Percentiles rank a stretch among this genome's conserved stretches.
Evolutionary conservation across 2,329 filamentous ascomycete species (phyloP).

Genomic region (Dryadomyces quercus-mongolicae): DNA sequence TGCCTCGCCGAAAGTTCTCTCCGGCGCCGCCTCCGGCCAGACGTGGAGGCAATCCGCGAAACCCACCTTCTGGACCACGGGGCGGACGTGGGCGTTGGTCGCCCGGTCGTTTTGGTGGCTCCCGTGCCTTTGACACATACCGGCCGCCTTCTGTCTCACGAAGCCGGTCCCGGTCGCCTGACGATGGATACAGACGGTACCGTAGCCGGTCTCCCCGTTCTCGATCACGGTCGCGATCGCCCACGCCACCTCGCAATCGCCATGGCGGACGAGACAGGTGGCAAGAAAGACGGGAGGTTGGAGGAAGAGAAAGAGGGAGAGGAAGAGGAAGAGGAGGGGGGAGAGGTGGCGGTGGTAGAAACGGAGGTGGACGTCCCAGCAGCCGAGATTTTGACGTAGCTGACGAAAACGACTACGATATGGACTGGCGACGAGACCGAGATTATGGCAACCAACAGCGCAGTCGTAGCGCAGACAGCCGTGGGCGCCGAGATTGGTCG

Average conservation of each 20-base stretch:
- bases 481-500: not conserved
- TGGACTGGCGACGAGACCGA: not conserved
- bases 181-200: slow-evolving; percentile 24
- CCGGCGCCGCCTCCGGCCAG: slow-evolving; percentile 63
- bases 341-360: not conserved
- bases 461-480: not conserved
- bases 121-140: slow-evolving; percentile 28
- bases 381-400: not conserved
- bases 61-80: slow-evolving; percentile 23
- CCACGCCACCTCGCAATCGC: not conserved
- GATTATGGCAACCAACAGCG: not conserved
- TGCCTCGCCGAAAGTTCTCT: slow-evolving; percentile 73
- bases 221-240: slow-evolving; percentile 12
- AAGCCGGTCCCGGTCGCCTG: slow-evolving; percentile 28
- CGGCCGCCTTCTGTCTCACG: slow-evolving; percentile 46
- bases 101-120: slow-evolving; percentile 23
- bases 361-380: not conserved
- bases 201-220: slow-evolving; percentile 30
- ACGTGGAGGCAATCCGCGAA: slow-evolving; percentile 45
- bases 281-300: not conserved
- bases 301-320: not conserved
- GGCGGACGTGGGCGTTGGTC: slow-evolving; percentile 8
- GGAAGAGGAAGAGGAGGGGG: not conserved
- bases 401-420: not conserved
- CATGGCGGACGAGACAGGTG: not conserved